These are phyloP conservation scores for Hanseniaspora sp. DNA, from an alignment of 1,139 yeast genomes.

Conservation along the genomic window DNA sequence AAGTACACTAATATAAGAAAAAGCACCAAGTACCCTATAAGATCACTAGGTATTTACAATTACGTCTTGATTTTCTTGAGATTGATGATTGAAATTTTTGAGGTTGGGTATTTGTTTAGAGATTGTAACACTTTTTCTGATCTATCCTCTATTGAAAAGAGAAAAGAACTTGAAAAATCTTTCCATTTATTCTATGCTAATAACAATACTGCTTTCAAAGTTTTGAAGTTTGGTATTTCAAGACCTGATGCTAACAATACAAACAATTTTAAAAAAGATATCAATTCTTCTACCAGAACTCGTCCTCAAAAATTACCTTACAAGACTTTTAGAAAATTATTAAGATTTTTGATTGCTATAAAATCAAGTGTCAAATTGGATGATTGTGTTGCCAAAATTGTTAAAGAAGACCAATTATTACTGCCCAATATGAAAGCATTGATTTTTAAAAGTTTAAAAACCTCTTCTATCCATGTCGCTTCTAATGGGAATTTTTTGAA, in stretches of 20 bases:
- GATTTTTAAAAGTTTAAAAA: conserved; percentile 3
- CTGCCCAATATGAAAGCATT: conserved; percentile 13
- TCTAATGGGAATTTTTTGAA: conserved; percentile 1
- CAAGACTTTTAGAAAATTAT: conserved; percentile 6
- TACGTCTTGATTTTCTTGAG: conserved; percentile 14
- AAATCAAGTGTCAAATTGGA: conserved; percentile 12
- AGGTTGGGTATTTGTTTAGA: conserved; percentile 6
- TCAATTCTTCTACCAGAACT: neutral
- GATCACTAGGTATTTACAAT: conserved; percentile 14
- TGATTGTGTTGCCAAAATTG: conserved; percentile 13
- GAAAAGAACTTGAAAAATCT: conserved; percentile 5
- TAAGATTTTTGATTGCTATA: conserved; percentile 12
- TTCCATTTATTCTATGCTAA: conserved; percentile 3
- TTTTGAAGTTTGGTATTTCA: conserved; percentile 3
- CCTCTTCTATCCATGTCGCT: neutral
- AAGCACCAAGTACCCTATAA: conserved; percentile 14
- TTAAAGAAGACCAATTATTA: conserved; percentile 7
- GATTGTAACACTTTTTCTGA: neutral
- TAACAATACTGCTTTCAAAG: neutral
- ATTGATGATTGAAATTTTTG: conserved; percentile 14
- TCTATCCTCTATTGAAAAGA: neutral
- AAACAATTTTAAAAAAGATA: neutral
- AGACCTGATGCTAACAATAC: neutral
- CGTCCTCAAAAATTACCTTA: conserved; percentile 3
- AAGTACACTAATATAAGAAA: conserved; percentile 13